Base-by-base conservation (phyloP, 2,329 filamentous ascomycete genomes). In the Sporothrix brasiliensis region DNA sequence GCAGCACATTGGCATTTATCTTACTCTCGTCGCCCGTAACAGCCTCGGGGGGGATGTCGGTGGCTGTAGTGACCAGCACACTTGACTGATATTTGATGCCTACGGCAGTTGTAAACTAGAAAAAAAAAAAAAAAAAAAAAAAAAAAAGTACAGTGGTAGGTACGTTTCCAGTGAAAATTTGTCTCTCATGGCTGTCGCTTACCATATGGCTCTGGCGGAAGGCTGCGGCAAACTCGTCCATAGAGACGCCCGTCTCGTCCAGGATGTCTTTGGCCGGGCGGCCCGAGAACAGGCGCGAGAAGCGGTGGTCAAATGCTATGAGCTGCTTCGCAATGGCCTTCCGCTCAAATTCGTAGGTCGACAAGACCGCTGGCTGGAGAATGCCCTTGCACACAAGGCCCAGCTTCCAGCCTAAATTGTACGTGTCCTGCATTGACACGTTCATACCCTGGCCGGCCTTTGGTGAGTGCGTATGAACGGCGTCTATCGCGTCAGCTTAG, bases 401-500 rank as follows among this genome's bases (percentile, higher is more conserved):
- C 4, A 85, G 76, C 74, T 85, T 83, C 82, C 81, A 83, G 3
- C 79, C 81, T 1, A 83, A 79, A 53, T 83, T 83, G 73, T 81
- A 82, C 0, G 81, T 70, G 76, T 89, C 87, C 74, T 88, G 85
- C 83, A 89, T 87, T 30, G 80, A 83, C 2, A 88, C 83, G 72
- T 89, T 89, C 86, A 89, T 88, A 11, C 87, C 86, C 76, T 88
- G 86, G 2, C 85, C 85, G 2, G 84, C 85, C 75, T 87, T 87
- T 3, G 85, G 85, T 6, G 76, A 76, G 73, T 82, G 79, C 0
- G 80, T 81, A 73, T 82, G 81, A 1, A 84, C 82, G 2, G 85
- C 87, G 76, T 89, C 72, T 7, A 21, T 21, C 41, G 4, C 21
- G 30, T 49, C 2, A 49, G 6, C 3, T 4, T n/a, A 10, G 19